Conservation (phyloP, 371 early-diverging fungal genomes). For the Actinomucor elegans region DNA sequence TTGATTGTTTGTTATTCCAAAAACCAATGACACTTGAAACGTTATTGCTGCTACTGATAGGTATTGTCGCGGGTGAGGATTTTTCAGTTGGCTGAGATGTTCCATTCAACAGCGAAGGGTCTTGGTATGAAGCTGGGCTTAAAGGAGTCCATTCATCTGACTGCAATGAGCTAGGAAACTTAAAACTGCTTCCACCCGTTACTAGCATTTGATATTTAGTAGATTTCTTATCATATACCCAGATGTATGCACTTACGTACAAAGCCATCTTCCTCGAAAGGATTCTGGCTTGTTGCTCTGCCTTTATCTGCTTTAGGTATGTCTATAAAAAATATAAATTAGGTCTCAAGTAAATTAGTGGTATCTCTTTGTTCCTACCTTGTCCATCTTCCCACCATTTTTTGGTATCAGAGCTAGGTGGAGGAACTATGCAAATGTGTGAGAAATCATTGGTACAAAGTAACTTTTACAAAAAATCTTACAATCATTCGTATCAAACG, state of each 20-base stretch:
- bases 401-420: conserved; percentile 36
- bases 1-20: conserved; percentile 21
- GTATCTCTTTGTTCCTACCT: conserved; percentile 3
- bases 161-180: conserved; percentile 17
- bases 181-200: conserved; percentile 4
- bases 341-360: background rate
- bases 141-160: conserved; percentile 22
- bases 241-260: background rate
- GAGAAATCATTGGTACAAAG: too few species aligned
- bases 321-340: conserved; percentile 1
- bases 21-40: conserved; percentile 30
- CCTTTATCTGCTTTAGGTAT: conserved; percentile 32
- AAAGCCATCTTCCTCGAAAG: conserved; percentile 30
- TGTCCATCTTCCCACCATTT: conserved; percentile 51
- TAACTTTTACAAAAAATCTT: background rate
- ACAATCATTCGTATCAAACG: conserved; percentile 10
- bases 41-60: conserved; percentile 4
- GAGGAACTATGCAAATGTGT: conserved; percentile 22
- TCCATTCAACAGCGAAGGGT: conserved; percentile 3
- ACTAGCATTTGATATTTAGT: too few species aligned
- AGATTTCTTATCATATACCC: too few species aligned
- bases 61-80: background rate
- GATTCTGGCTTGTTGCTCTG: conserved; percentile 22
- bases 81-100: background rate
- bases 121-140: conserved; percentile 17